Percentiles rank a stretch among this genome's conserved stretches.
Evolutionary conservation across 2,329 filamentous ascomycete species (phyloP).

Genomic region (Ophiostoma novo-ulmi): DNA sequence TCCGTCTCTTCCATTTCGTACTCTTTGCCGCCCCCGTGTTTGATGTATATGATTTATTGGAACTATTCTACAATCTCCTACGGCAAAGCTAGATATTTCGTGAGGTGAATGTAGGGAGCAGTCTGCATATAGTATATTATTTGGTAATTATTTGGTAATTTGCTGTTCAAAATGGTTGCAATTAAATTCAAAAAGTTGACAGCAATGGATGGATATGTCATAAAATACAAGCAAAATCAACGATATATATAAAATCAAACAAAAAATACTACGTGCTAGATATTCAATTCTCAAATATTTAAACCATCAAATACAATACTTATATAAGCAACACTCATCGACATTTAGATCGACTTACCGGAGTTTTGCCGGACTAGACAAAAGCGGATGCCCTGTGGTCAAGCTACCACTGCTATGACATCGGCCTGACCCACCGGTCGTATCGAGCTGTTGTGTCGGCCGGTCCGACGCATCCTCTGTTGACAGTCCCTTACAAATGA

Average conservation of each 20-base stretch:
- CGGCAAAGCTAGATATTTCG: not conserved
- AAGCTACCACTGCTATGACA: not conserved
- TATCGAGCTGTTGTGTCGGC: not conserved
- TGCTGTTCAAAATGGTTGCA: not conserved
- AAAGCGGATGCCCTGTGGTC: not conserved
- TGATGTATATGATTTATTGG: not conserved
- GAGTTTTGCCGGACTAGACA: conserved; percentile 8
- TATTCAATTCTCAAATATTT: not conserved
- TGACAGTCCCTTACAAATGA: not conserved
- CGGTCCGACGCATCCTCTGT: not conserved
- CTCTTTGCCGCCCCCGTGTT: not conserved
- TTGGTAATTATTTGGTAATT: not conserved
- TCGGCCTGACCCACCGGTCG: conserved; percentile 2
- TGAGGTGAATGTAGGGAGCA: not conserved
- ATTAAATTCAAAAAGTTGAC: not conserved
- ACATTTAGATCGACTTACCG: not conserved
- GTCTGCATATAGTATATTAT: not conserved
- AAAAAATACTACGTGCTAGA: not conserved
- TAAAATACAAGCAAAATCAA: not conserved
- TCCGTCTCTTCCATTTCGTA: not conserved
- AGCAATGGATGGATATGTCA: not conserved
- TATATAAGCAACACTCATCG: not conserved
- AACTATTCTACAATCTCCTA: no score
- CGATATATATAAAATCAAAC: not conserved
- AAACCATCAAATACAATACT: not conserved